Conservation (phyloP, 768 basidiomycete species). For the Pulveroboletus sp. region DNA sequence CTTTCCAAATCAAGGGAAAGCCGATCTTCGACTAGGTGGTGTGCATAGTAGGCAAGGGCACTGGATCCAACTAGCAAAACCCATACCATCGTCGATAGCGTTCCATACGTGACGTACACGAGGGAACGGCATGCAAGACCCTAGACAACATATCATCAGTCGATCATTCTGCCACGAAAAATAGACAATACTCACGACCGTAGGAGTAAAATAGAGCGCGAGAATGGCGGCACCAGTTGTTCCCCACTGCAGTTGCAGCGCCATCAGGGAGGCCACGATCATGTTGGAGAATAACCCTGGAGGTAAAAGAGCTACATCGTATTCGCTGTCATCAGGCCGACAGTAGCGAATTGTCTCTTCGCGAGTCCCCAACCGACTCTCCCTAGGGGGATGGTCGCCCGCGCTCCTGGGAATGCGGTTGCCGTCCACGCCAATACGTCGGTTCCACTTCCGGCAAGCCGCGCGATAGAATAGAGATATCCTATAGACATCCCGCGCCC, state of each 20-base stretch:
- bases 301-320: conserved; percentile 15
- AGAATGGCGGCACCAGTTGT: conserved; percentile 29
- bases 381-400: conserved; percentile 1
- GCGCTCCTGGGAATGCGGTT: not conserved
- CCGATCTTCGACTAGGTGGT: not conserved
- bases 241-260: conserved; percentile 33
- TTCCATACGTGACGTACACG: conserved; percentile 30
- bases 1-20: not conserved
- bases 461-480: conserved; percentile 13
- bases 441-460: conserved; percentile 7
- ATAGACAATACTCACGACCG: conserved; percentile 15
- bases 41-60: conserved; percentile 18
- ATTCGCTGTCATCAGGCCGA: conserved; percentile 1
- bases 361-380: conserved; percentile 17
- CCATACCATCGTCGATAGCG: conserved; percentile 30
- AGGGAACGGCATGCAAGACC: conserved; percentile 35
- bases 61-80: conserved; percentile 30
- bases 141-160: conserved; percentile 2
- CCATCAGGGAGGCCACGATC: conserved; percentile 27
- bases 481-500: conserved; percentile 17
- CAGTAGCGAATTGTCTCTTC: conserved; percentile 22
- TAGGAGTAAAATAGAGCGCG: conserved; percentile 29
- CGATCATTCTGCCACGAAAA: not conserved
- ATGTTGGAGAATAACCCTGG: conserved; percentile 23
- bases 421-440: conserved; percentile 2